Base-by-base conservation (phyloP, 208 protist genomes). In the Strigomonas culicis region DNA sequence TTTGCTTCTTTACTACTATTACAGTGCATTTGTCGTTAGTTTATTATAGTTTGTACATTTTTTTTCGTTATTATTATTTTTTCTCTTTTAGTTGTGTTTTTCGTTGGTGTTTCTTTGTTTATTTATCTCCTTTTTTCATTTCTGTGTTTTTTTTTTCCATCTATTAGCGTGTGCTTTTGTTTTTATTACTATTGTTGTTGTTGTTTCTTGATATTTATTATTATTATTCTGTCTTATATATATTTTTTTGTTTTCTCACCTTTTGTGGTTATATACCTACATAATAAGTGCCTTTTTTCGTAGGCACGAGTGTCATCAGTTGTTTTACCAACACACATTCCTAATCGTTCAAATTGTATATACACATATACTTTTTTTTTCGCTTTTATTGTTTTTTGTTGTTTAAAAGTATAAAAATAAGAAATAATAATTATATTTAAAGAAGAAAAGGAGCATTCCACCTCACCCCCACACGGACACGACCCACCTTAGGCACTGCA, bases 21-120 rank as follows among this genome's bases (percentile, higher is more conserved):
- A 19, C 46, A 55, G 59, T 55, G 6, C 55, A 4, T 36, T 44
- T 41, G 11, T 11, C 27, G 22, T 44, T 28, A 19, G 10, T 25
- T 60, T 27, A 21, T 25, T 66, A 53, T 44, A 41, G 10, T 66
- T 72, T 27, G 47, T 65, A n/a, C 50, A 22, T 72, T n/a, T 49
- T 66, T 59, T 11, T 67, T 39, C 36, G 3, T 55, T 67, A 52
- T 51, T 66, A 34, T 43, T 70, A n/a, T 60, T 59, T 52, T 50
- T 1, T 49, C 19, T 43, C 31, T 39, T 59, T 51, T 67, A 57
- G n/a, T n/a, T n/a, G n/a, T n/a, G n/a, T n/a, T n/a, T n/a, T n/a
- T n/a, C n/a, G n/a, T n/a, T n/a, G n/a, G n/a, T n/a, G n/a, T n/a
- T n/a, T n/a, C n/a, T n/a, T n/a, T n/a, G n/a, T n/a, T n/a, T n/a